Conservation (phyloP, 2,329 filamentous ascomycete species). For the Phialemoniopsis sp. region DNA sequence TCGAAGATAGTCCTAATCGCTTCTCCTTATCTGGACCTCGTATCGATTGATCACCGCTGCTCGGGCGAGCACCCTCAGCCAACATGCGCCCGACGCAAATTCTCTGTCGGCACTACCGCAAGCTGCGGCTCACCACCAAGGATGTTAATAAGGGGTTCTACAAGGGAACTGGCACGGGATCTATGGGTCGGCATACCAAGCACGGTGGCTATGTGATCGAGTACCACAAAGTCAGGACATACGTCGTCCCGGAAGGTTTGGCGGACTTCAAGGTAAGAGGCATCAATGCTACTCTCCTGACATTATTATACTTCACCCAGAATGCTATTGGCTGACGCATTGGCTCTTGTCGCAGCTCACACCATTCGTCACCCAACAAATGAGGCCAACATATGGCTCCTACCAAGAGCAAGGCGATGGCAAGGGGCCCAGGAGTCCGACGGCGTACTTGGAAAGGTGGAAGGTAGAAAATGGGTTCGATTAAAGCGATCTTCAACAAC, state of each 20-base stretch:
- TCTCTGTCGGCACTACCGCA: slow-evolving; percentile 66
- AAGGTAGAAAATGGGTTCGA: slow-evolving; percentile 63
- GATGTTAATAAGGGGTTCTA: slow-evolving; percentile 92
- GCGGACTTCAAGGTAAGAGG: slow-evolving; percentile 65
- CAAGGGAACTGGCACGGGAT: slow-evolving; percentile 88
- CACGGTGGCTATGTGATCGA: slow-evolving; percentile 82
- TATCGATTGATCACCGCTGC: no score
- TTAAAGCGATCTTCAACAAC: slow-evolving; percentile 21
- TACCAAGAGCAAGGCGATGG: slow-evolving; percentile 45
- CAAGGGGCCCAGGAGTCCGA: slow-evolving; percentile 54
- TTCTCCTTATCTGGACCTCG: no score
- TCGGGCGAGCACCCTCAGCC: slow-evolving; percentile 2
- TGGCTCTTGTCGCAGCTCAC: slow-evolving; percentile 54
- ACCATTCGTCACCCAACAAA: slow-evolving; percentile 67
- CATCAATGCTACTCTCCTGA: background rate
- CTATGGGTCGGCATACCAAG: slow-evolving; percentile 81
- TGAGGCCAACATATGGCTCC: slow-evolving; percentile 44
- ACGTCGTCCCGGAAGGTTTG: slow-evolving; percentile 70
- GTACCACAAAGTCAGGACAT: slow-evolving; percentile 85
- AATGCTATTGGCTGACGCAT: slow-evolving; percentile 7
- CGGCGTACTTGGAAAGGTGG: slow-evolving; percentile 61
- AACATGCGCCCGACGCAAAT: slow-evolving; percentile 64
- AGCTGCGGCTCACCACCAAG: slow-evolving; percentile 84
- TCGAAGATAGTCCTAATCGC: no score
- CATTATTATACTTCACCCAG: background rate